These are phyloP conservation scores for Inga leiocalycina DNA, from an alignment of 306 rosid genomes.

Conservation along the genomic window DNA sequence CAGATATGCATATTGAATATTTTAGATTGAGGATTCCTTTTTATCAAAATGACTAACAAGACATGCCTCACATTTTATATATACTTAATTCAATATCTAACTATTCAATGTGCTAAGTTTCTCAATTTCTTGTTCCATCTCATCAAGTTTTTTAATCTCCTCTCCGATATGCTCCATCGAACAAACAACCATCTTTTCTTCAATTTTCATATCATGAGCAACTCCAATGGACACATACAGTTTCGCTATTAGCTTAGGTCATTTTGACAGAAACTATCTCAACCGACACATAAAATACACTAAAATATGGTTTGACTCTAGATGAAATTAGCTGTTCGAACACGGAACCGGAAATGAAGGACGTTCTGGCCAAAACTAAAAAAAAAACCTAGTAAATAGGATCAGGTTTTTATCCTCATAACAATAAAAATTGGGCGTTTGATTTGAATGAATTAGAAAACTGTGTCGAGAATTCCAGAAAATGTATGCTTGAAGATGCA, in stretches of 20 bases:
- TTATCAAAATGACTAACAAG: too few relatives aligned
- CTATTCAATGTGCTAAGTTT: background rate
- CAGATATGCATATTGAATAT: too few relatives aligned
- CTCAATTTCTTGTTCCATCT: constrained; percentile 15
- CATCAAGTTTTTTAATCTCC: constrained; percentile 34
- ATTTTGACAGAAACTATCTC: too few relatives aligned
- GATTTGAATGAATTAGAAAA: constrained; percentile 53
- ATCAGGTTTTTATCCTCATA: constrained; percentile 39
- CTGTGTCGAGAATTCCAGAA: constrained; percentile 53
- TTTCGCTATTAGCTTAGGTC: background rate
- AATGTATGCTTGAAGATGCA: constrained; percentile 48
- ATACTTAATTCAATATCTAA: too few relatives aligned
- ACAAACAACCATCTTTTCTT: constrained; percentile 23
- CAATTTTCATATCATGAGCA: constrained; percentile 21
- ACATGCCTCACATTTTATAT: too few relatives aligned
- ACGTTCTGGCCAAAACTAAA: background rate
- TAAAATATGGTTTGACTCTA: background rate
- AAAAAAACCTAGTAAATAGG: constrained; percentile 34
- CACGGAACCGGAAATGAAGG: background rate
- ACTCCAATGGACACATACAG: background rate
- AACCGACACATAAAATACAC: background rate
- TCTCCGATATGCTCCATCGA: background rate
- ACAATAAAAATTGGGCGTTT: constrained; percentile 31
- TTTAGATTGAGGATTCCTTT: too few relatives aligned
- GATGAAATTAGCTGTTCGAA: background rate